Percentiles rank a stretch among this genome's conserved stretches.
Evolutionary conservation across 192 early-diverging fungal genomes (phyloP).

Genomic region (Linnemannia elongata): DNA sequence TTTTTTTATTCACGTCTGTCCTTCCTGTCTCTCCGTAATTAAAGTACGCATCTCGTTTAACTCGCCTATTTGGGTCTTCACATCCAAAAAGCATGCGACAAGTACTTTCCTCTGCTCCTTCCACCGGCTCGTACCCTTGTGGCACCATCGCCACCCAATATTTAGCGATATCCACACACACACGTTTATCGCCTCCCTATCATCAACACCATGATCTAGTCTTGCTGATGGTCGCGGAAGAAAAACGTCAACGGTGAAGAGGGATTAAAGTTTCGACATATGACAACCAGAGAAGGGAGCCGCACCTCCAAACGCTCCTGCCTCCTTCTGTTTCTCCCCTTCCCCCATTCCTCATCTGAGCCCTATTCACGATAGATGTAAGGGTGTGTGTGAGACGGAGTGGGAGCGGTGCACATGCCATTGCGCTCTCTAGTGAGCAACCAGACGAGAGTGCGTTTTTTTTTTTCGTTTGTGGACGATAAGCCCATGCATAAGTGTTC

Average conservation of each 20-base stretch:
- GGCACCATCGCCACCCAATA: background rate
- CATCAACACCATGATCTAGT: no score
- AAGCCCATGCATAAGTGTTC: no score
- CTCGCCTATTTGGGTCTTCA: background rate
- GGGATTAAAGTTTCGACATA: background rate
- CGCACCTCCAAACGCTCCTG: background rate
- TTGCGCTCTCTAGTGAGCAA: background rate
- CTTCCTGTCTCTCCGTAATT: background rate
- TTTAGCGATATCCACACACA: background rate
- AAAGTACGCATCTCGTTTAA: background rate
- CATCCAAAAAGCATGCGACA: background rate
- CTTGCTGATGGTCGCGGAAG: background rate
- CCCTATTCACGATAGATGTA: background rate
- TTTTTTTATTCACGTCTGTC: background rate
- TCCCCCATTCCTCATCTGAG: background rate
- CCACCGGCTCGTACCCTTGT: background rate
- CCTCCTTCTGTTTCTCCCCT: no score
- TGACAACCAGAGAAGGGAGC: background rate
- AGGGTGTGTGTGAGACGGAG: no score
- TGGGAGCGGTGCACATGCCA: background rate
- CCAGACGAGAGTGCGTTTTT: background rate
- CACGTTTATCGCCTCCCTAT: background rate
- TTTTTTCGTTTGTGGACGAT: background rate
- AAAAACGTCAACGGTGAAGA: background rate
- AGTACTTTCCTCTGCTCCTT: background rate